Evolutionary conservation across 495 filamentous ascomycete genomes (phyloP), one percentile per base, ranked within the genome.

Genomic region (Neurospora africana): DNA sequence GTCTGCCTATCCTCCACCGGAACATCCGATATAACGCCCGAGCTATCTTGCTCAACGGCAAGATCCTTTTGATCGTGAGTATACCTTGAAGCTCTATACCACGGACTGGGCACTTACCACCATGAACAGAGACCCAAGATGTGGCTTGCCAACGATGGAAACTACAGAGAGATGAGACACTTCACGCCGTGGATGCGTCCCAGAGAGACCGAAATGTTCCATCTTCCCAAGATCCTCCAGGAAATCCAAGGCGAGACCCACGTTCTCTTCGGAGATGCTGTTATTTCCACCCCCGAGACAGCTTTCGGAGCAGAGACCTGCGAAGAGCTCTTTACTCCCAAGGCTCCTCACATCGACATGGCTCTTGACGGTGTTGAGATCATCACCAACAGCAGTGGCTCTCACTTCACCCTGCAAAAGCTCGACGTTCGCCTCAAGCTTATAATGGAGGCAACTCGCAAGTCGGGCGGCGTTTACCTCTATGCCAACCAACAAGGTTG

Each of bases 141-240:
- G 78, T 93, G 84, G 77, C 88, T 97, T 19, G 93, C 94, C 68
- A 91, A 92, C 70, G 91, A 93, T 83, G 91, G 91, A 19, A 90
- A 91, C 72, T 92, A 89, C 74, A 78, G 88, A 3, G 91, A 94
- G 77, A 89, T 87, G 84, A 80, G 91, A 10, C 89, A 91, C 79
- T 96, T 82, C 71, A 82, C 77, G 11, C 79, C 82, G 0, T 85
- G 82, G 85, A 80, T 79, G 75, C 77, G 83, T 35, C 77, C 82
- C 33, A 74, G 79, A 69, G 68, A 86, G 39, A 83, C 89, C 4
- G 94, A 97, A 74, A 83, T 93, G 38, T 93, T 90, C 78, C 87
- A 92, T 69, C 83, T 97, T 0, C 90, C 90, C n/a, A 84, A 84
- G 21, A 86, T 87, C 70, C 85, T 94, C 6, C 81, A 85, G 30